Evolutionary conservation across 257 asterid species (phyloP).

Genomic region (Pogostemon cablin): DNA sequence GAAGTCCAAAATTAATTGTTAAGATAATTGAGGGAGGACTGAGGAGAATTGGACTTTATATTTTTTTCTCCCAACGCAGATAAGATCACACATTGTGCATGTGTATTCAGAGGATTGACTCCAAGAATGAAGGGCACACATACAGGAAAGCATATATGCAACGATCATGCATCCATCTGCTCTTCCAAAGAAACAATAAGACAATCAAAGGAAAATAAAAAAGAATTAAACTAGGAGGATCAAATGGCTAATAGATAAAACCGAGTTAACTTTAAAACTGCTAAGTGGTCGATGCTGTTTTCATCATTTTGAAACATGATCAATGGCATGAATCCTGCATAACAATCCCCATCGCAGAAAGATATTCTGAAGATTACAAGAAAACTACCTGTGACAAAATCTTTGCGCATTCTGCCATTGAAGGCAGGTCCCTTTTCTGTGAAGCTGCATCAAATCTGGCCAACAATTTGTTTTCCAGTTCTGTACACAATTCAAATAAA

Average conservation of each 20-base stretch:
- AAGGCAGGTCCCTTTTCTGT: constrained; percentile 28
- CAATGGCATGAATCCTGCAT: constrained; percentile 2
- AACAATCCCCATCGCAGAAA: constrained; percentile 8
- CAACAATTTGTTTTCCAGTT: constrained; percentile 35
- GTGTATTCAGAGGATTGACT: not conserved
- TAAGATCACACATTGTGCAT: not conserved
- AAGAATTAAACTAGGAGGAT: not conserved
- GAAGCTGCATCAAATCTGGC: constrained; percentile 36
- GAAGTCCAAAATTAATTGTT: constrained; percentile 42
- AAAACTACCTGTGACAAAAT: constrained; percentile 34
- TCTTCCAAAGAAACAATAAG: not conserved
- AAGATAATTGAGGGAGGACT: not conserved
- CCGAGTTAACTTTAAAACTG: not conserved
- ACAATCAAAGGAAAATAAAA: not conserved
- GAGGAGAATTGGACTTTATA: too few relatives aligned
- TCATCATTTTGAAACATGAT: constrained; percentile 17
- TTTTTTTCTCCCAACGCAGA: constrained; percentile 1
- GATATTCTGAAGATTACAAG: not conserved
- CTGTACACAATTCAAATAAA: constrained; percentile 25
- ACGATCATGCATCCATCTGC: not conserved
- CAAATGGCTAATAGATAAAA: not conserved
- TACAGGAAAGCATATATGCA: not conserved
- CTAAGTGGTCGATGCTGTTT: constrained; percentile 1
- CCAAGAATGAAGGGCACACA: not conserved
- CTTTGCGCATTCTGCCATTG: constrained; percentile 35